These are phyloP conservation scores for Pseudogymnoascus sp. DNA, from an alignment of 2,329 filamentous ascomycete species.

Conservation along the genomic window DNA sequence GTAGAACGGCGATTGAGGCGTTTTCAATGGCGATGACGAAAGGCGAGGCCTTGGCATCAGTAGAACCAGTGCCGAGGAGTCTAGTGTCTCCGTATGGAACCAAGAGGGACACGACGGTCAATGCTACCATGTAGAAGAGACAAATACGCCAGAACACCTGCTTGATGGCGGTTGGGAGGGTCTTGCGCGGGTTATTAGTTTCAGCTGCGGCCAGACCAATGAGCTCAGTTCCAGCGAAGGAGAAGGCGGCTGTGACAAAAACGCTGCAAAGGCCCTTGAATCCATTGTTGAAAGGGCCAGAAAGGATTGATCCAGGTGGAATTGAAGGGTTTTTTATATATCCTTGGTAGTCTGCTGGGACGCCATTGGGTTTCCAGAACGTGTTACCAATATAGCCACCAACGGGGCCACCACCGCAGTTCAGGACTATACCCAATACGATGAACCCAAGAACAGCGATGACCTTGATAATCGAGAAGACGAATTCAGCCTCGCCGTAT, in stretches of 20 bases:
- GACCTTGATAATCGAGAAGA: constrained; percentile 82
- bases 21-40: constrained; percentile 50
- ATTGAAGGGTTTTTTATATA: constrained; percentile 34
- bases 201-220: constrained; percentile 45
- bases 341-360: constrained; percentile 43
- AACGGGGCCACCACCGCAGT: constrained; percentile 27
- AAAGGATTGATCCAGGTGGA: constrained; percentile 43
- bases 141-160: constrained; percentile 47
- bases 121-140: constrained; percentile 44
- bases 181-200: constrained; percentile 38
- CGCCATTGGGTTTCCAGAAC: background rate
- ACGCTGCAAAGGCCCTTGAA: constrained; percentile 52
- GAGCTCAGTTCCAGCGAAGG: constrained; percentile 44
- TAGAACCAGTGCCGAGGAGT: constrained; percentile 32
- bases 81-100: constrained; percentile 35
- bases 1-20: constrained; percentile 42
- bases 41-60: constrained; percentile 38
- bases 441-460: constrained; percentile 65
- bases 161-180: constrained; percentile 43
- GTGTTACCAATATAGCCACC: background rate
- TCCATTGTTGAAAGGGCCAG: constrained; percentile 33
- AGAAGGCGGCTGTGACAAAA: constrained; percentile 52
- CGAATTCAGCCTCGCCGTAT: constrained; percentile 84
- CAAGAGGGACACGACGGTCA: constrained; percentile 44
- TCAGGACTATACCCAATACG: constrained; percentile 63